Evolutionary conservation across 139 green algal genomes (phyloP).

Genomic region (Penium margaritaceum): DNA sequence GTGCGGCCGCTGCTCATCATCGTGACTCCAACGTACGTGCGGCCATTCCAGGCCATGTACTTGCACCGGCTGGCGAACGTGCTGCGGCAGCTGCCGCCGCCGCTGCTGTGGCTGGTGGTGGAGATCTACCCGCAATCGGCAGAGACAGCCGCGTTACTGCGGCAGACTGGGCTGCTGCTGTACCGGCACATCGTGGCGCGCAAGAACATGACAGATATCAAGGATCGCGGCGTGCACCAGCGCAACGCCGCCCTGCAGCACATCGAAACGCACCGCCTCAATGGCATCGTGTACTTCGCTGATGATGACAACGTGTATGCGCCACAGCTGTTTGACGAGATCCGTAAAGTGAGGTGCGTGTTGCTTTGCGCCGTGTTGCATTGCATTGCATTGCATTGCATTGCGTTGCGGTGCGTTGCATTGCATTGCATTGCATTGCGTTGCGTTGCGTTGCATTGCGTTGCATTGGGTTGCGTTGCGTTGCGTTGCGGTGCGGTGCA

Average conservation of each 20-base stretch:
- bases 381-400: too few relatives aligned
- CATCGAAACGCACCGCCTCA: conserved; percentile 20
- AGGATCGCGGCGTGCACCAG: conserved; percentile 37
- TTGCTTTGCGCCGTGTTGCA: too few relatives aligned
- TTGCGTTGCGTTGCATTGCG: too few relatives aligned
- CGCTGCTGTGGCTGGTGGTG: conserved; percentile 26
- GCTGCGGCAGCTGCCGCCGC: conserved; percentile 6
- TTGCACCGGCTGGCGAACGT: conserved; percentile 14
- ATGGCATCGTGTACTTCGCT: conserved; percentile 37
- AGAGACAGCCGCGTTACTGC: conserved; percentile 13
- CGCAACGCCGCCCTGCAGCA: conserved; percentile 26
- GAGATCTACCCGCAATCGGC: conserved; percentile 13
- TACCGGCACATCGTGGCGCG: conserved; percentile 30
- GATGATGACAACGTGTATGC: conserved; percentile 36
- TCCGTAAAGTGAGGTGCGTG: conserved; percentile 18
- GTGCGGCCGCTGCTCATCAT: conserved; percentile 16
- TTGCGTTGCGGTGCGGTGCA: too few relatives aligned
- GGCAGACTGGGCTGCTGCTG: conserved; percentile 13
- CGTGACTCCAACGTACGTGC: conserved; percentile 27
- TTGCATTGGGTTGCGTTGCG: too few relatives aligned
- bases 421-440: too few relatives aligned
- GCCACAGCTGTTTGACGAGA: conserved; percentile 31
- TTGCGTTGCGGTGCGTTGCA: too few relatives aligned
- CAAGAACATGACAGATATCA: conserved; percentile 25
- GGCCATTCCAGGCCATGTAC: conserved; percentile 40